Evolutionary conservation across 768 basidiomycete genomes (phyloP).

Genomic region (Termitomyces sp.): DNA sequence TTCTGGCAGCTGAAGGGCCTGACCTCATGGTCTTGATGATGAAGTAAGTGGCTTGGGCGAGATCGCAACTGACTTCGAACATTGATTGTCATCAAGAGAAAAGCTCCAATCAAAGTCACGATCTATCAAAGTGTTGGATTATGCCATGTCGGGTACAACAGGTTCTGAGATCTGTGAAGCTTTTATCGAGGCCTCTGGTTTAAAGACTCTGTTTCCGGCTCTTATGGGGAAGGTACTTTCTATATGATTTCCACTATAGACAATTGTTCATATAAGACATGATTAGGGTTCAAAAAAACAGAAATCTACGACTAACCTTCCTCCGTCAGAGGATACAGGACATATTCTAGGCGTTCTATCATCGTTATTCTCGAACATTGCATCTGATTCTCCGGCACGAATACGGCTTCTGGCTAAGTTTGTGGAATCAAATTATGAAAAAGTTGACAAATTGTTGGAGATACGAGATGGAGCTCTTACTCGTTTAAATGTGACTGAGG

Average conservation of each 20-base stretch:
- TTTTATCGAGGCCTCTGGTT: conserved; percentile 83
- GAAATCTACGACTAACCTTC: conserved; percentile 39
- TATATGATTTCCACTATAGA: background rate
- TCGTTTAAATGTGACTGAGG: conserved; percentile 56
- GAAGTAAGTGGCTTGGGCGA: conserved; percentile 55
- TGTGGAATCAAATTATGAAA: conserved; percentile 89
- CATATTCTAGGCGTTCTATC: conserved; percentile 87
- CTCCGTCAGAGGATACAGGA: conserved; percentile 74
- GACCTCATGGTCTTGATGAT: conserved; percentile 99
- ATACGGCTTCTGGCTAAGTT: conserved; percentile 89
- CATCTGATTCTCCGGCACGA: conserved; percentile 76
- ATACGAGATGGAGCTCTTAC: conserved; percentile 66
- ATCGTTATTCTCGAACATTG: conserved; percentile 82
- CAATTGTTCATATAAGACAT: conserved; percentile 6
- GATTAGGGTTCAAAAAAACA: conserved; percentile 57
- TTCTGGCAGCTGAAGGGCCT: conserved; percentile 88
- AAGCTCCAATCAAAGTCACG: conserved; percentile 77
- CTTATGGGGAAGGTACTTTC: conserved; percentile 86
- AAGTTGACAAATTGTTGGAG: conserved; percentile 90
- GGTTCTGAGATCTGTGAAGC: conserved; percentile 69
- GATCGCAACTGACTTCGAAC: conserved; percentile 5
- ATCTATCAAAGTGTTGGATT: conserved; percentile 87
- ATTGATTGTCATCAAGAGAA: conserved; percentile 43
- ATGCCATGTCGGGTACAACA: conserved; percentile 77
- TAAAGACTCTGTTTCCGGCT: conserved; percentile 85